Percentiles rank a stretch among this genome's conserved stretches.
Evolutionary conservation across 2,329 filamentous ascomycete species (phyloP).

Genomic region (Lachnellula occidentalis): DNA sequence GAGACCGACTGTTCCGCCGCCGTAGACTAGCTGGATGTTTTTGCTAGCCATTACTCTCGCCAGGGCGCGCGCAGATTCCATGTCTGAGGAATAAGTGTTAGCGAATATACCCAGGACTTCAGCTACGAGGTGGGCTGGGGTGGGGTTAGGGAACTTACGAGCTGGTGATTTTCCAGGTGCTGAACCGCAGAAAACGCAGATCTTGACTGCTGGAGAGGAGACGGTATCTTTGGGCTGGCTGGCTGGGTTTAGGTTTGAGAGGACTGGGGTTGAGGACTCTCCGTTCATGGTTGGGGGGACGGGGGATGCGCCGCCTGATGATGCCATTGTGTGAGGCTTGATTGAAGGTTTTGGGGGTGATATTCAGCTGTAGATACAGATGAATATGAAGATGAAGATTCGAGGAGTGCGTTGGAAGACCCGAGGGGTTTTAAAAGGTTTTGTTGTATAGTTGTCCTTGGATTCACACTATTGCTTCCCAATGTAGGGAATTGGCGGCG

Average conservation of each 20-base stretch:
- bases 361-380: neutral
- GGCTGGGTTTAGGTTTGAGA: neutral
- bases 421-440: neutral
- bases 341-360: neutral
- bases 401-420: no score
- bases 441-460: no score
- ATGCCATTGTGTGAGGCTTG: constrained; percentile 12
- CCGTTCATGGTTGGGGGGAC: neutral
- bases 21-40: constrained; percentile 84
- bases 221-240: neutral
- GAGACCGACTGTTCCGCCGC: constrained; percentile 86
- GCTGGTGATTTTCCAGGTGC: constrained; percentile 65
- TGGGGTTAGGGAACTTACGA: constrained; percentile 49
- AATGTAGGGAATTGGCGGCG: no score
- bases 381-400: neutral
- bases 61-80: constrained; percentile 66
- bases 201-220: constrained; percentile 43
- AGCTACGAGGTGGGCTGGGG: neutral
- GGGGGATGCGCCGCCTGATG: constrained; percentile 13
- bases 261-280: neutral
- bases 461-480: no score
- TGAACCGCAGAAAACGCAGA: constrained; percentile 94
- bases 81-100: neutral
- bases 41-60: constrained; percentile 61
- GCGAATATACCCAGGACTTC: neutral